Conservation (phyloP, 2,329 filamentous ascomycete genomes). For the Sarocladium strictum region DNA sequence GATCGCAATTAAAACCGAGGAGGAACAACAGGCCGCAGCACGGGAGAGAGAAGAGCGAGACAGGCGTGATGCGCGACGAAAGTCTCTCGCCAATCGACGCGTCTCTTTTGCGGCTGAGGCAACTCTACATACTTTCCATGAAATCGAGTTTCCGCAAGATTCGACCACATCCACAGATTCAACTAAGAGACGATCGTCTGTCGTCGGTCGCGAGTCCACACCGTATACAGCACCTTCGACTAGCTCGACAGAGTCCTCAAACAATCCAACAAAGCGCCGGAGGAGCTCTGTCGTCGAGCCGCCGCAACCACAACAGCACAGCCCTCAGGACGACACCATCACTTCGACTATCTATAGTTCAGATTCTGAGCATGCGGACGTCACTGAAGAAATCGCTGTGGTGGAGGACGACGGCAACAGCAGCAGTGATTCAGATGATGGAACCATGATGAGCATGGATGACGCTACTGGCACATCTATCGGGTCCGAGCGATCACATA, state of each 20-base stretch:
- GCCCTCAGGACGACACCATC: conserved; percentile 58
- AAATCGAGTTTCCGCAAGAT: conserved; percentile 82
- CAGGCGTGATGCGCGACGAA: conserved; percentile 80
- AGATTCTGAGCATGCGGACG: conserved; percentile 52
- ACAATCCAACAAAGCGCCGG: conserved; percentile 49
- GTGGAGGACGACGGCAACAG: conserved; percentile 34
- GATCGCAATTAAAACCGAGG: conserved; percentile 61
- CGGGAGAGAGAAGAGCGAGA: conserved; percentile 66
- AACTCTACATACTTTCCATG: conserved; percentile 94
- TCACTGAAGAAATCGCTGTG: conserved; percentile 35
- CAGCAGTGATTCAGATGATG: conserved; percentile 61
- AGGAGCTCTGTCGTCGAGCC: conserved; percentile 54
- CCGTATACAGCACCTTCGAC: conserved; percentile 55
- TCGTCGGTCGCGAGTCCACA: conserved; percentile 46
- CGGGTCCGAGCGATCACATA: conserved; percentile 54
- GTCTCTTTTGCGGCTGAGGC: conserved; percentile 97
- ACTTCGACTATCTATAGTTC: conserved; percentile 77
- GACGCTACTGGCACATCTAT: conserved; percentile 66
- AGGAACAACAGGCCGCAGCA: conserved; percentile 64
- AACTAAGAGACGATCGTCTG: conserved; percentile 64
- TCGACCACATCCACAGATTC: conserved; percentile 76
- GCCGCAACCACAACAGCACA: conserved; percentile 57
- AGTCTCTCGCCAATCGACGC: conserved; percentile 85
- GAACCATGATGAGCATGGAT: conserved; percentile 77
- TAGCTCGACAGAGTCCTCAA: conserved; percentile 55